Percentiles rank a stretch among this genome's conserved stretches.
Conservation (phyloP, 2,329 filamentous ascomycete species). For the Zymoseptoria ardabiliae region DNA sequence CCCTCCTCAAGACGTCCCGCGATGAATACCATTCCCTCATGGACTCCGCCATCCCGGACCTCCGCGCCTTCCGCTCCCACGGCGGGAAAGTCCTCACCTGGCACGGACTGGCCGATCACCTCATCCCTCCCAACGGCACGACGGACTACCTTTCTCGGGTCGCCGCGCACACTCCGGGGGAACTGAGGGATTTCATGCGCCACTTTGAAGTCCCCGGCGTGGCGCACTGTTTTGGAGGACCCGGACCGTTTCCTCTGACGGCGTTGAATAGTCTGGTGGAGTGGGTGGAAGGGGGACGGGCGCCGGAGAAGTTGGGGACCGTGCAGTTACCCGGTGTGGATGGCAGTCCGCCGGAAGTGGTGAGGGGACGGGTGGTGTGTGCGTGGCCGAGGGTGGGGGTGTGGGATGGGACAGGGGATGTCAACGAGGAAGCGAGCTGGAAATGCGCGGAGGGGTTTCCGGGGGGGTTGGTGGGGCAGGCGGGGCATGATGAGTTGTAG, state of each 20-base stretch:
- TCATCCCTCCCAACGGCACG: conserved; percentile 32
- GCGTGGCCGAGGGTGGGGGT: conserved; percentile 16
- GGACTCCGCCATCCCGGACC: conserved; percentile 31
- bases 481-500: conserved; percentile 8
- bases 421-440: conserved; percentile 11
- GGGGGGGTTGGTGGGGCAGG: not conserved
- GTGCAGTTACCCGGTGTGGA: conserved; percentile 1
- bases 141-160: conserved; percentile 31
- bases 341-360: not conserved
- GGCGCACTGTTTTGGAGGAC: conserved; percentile 30
- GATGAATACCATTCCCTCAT: conserved; percentile 28
- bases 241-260: conserved; percentile 18
- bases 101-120: conserved; percentile 27
- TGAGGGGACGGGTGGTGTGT: conserved; percentile 13
- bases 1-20: conserved; percentile 8
- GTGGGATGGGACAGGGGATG: conserved; percentile 12
- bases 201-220: conserved; percentile 33
- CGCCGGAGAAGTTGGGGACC: conserved; percentile 13
- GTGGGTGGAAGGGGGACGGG: conserved; percentile 25
- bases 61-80: conserved; percentile 31
- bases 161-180: conserved; percentile 1
- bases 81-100: conserved; percentile 36
- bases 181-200: conserved; percentile 28
- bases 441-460: conserved; percentile 13
- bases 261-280: conserved; percentile 12